These are phyloP conservation scores for Exophiala aquamarina DNA, from an alignment of 2,329 filamentous ascomycete genomes.

Conservation along the genomic window DNA sequence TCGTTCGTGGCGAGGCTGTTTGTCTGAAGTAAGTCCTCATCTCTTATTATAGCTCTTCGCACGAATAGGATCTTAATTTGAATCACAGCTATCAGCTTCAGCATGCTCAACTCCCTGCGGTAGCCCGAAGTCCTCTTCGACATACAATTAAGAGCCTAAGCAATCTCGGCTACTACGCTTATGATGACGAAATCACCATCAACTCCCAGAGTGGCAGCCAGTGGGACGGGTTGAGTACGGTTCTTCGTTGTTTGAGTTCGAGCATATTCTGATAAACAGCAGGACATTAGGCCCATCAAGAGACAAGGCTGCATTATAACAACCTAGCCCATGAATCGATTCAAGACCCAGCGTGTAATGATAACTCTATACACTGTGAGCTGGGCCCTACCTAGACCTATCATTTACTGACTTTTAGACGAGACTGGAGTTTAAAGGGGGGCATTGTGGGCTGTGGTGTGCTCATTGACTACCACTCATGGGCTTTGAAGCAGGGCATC, in stretches of 20 bases:
- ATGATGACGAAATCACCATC: constrained; percentile 44
- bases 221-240: constrained; percentile 46
- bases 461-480: constrained; percentile 45
- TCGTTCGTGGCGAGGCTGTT: constrained; percentile 56
- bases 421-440: constrained; percentile 38
- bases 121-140: constrained; percentile 53
- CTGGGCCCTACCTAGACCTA: neutral
- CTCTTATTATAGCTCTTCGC: too few species aligned
- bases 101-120: constrained; percentile 45
- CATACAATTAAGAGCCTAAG: constrained; percentile 58
- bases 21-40: constrained; percentile 46
- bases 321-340: constrained; percentile 7
- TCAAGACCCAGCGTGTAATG: neutral
- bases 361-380: constrained; percentile 1
- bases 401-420: neutral
- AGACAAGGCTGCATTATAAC: constrained; percentile 13
- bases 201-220: constrained; percentile 50
- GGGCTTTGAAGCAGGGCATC: constrained; percentile 28
- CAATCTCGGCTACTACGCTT: constrained; percentile 32
- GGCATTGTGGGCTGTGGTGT: constrained; percentile 46
- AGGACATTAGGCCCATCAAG: constrained; percentile 13
- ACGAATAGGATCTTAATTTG: too few species aligned
- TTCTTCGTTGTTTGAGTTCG: too few species aligned
- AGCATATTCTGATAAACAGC: neutral
- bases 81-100: too few species aligned